phyloP scores from a whole-genome alignment of 768 basidiomycete genomes.

The Suillus discolor region DNA sequence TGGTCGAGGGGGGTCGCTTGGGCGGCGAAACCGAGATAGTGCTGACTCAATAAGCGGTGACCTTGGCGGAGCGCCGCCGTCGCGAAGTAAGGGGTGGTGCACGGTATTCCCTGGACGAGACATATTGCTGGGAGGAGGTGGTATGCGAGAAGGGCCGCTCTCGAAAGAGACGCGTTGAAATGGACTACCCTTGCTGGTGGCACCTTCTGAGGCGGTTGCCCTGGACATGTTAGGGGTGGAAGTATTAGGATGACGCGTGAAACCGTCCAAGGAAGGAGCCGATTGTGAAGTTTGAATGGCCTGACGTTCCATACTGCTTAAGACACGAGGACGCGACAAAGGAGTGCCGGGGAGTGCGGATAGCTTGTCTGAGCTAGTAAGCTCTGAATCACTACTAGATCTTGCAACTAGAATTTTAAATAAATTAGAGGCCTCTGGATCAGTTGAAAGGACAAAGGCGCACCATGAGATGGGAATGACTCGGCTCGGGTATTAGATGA shows the following conservation, averaged over 20 bases:
- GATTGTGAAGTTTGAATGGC: slow-evolving; percentile 47
- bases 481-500: not conserved
- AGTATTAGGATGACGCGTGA: slow-evolving; percentile 23
- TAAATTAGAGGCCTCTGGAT: not conserved
- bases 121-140: slow-evolving; percentile 35
- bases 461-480: slow-evolving; percentile 15
- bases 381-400: slow-evolving; percentile 26
- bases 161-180: slow-evolving; percentile 59
- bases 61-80: slow-evolving; percentile 13
- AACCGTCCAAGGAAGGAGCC: slow-evolving; percentile 40
- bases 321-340: slow-evolving; percentile 32
- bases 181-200: slow-evolving; percentile 45
- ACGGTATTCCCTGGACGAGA: slow-evolving; percentile 35
- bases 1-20: slow-evolving; percentile 4
- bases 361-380: slow-evolving; percentile 49
- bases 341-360: slow-evolving; percentile 40
- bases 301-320: slow-evolving; percentile 31
- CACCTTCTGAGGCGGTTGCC: slow-evolving; percentile 38
- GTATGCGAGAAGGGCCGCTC: slow-evolving; percentile 39
- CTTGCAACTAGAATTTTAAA: not conserved
- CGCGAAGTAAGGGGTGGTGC: slow-evolving; percentile 25
- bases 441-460: not conserved
- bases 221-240: slow-evolving; percentile 19
- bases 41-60: slow-evolving; percentile 6
- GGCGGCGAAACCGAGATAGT: slow-evolving; percentile 11